Evolutionary conservation across 495 filamentous ascomycete genomes (phyloP).

Genomic region (Penicillium diatomitis): DNA sequence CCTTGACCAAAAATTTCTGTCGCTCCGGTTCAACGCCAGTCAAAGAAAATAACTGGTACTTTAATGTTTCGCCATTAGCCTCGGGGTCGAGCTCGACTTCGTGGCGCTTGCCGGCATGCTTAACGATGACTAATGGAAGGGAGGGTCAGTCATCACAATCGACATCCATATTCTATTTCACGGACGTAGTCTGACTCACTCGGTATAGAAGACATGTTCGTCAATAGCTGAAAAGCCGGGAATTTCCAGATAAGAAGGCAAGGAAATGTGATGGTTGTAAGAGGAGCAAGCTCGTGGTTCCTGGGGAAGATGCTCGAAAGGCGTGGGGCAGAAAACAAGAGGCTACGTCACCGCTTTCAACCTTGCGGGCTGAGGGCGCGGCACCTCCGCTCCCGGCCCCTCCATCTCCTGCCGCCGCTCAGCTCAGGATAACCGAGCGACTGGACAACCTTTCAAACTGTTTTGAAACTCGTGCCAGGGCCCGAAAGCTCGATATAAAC

Average conservation of each 20-base stretch:
- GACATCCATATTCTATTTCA: too few species aligned
- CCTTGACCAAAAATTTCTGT: constrained; percentile 92
- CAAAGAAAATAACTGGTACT: constrained; percentile 87
- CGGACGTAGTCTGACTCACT: constrained; percentile 29
- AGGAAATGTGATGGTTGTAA: constrained; percentile 13
- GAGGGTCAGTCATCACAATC: constrained; percentile 19
- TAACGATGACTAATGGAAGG: constrained; percentile 64
- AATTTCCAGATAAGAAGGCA: constrained; percentile 6
- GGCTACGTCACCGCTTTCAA: constrained; percentile 10
- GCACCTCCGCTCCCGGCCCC: background rate
- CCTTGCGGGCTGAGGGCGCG: background rate
- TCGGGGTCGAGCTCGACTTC: constrained; percentile 83
- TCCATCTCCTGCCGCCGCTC: constrained; percentile 1
- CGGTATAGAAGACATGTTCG: constrained; percentile 53
- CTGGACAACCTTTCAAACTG: background rate
- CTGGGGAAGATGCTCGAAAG: constrained; percentile 15
- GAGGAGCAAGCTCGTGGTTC: constrained; percentile 21
- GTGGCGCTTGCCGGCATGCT: constrained; percentile 89
- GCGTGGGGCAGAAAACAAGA: constrained; percentile 32
- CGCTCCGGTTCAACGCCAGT: constrained; percentile 94
- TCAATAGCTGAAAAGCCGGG: background rate
- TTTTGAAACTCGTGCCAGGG: too few species aligned
- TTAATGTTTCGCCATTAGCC: constrained; percentile 84
- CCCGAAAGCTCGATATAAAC: too few species aligned
- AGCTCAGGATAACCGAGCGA: background rate